phyloP scores from a whole-genome alignment of 768 basidiomycete species.

The Guyanaporus albipodus region DNA sequence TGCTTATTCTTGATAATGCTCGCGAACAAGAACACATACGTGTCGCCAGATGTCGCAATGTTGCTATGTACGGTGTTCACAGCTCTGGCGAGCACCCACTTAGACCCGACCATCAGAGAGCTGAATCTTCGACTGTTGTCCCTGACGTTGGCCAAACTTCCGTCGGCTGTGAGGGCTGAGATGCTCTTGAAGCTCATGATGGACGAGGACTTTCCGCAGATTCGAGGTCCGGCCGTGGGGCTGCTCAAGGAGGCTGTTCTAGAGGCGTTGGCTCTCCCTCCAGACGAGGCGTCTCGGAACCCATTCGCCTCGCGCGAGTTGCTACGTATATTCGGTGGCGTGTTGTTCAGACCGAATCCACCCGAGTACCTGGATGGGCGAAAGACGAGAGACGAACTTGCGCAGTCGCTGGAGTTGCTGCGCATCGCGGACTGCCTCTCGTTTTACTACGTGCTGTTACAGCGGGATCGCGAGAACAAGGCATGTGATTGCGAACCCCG shows the following conservation, averaged over 20 bases:
- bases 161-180: slow-evolving; percentile 47
- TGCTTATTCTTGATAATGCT: slow-evolving; percentile 44
- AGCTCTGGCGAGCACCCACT: slow-evolving; percentile 56
- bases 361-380: slow-evolving; percentile 43
- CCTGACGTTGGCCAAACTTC: slow-evolving; percentile 45
- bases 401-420: slow-evolving; percentile 53
- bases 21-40: slow-evolving; percentile 8
- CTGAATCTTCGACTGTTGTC: slow-evolving; percentile 59
- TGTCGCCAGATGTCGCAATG: slow-evolving; percentile 43
- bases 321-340: slow-evolving; percentile 53
- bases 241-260: slow-evolving; percentile 66
- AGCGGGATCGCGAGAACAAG: slow-evolving; percentile 53
- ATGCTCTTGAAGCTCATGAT: slow-evolving; percentile 51
- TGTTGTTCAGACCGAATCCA: slow-evolving; percentile 56
- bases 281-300: slow-evolving; percentile 23
- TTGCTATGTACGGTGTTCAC: slow-evolving; percentile 51
- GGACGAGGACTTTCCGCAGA: slow-evolving; percentile 54
- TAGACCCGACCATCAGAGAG: slow-evolving; percentile 55
- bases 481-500: slow-evolving; percentile 41
- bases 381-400: slow-evolving; percentile 42
- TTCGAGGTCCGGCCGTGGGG: slow-evolving; percentile 65
- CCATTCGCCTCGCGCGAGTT: slow-evolving; percentile 55
- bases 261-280: slow-evolving; percentile 40
- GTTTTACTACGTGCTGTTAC: slow-evolving; percentile 62
- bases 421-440: slow-evolving; percentile 64